phyloP scores from a whole-genome alignment of 768 basidiomycete genomes.

The Lenzites betulinus region DNA sequence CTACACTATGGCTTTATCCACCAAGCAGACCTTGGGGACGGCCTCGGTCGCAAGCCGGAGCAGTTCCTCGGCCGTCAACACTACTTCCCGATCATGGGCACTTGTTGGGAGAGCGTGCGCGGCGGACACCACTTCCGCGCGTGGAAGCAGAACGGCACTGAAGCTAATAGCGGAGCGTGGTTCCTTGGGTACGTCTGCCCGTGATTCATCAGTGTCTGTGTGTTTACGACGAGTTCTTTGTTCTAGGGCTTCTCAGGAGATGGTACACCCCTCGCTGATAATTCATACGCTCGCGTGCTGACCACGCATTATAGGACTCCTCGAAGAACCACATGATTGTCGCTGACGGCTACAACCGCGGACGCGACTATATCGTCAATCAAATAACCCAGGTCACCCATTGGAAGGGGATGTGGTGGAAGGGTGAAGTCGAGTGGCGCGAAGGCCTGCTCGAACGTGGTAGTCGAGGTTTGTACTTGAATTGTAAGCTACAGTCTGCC shows the following conservation, averaged over 20 bases:
- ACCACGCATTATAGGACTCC: slow-evolving; percentile 43
- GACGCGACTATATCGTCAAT: slow-evolving; percentile 76
- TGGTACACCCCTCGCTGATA: slow-evolving; percentile 36
- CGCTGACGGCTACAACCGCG: slow-evolving; percentile 79
- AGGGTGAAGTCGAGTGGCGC: slow-evolving; percentile 75
- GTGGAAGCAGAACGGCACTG: slow-evolving; percentile 85
- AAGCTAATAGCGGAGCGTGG: slow-evolving; percentile 76
- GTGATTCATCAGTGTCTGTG: no score
- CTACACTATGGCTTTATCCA: slow-evolving; percentile 76
- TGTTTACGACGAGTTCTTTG: background rate
- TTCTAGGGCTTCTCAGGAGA: slow-evolving; percentile 71
- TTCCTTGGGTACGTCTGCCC: slow-evolving; percentile 68
- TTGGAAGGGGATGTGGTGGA: slow-evolving; percentile 72
- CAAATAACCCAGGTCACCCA: slow-evolving; percentile 60
- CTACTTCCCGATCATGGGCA: slow-evolving; percentile 78
- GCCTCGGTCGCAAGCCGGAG: slow-evolving; percentile 68
- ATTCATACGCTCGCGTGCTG: background rate
- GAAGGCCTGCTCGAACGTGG: slow-evolving; percentile 71
- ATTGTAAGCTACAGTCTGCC: no score
- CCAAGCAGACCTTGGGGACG: slow-evolving; percentile 82
- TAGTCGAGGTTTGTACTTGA: slow-evolving; percentile 49
- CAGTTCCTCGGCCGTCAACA: slow-evolving; percentile 75
- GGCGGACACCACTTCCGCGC: slow-evolving; percentile 91
- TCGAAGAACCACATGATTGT: slow-evolving; percentile 71
- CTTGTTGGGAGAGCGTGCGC: slow-evolving; percentile 83